Evolutionary conservation across 2,329 filamentous ascomycete genomes (phyloP), one percentile per base, ranked within the genome.

Genomic region (Alternaria infectoria): DNA sequence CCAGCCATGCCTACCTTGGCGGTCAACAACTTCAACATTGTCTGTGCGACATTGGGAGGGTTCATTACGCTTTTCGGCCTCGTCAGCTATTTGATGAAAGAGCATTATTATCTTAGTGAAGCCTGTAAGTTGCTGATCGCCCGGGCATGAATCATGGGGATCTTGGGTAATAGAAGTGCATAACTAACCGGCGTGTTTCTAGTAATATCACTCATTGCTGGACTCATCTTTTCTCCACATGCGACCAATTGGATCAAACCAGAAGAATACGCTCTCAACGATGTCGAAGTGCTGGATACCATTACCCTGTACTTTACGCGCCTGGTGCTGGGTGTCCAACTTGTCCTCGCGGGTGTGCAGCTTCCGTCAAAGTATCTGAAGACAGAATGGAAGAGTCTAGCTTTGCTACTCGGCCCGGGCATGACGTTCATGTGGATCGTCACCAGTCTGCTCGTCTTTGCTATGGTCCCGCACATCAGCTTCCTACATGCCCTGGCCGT

Each of bases 11-110:
- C 88, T 64, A 88, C 84, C 46, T 83, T 93, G 46, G 85, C 86
- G 6, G 73, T 91, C 32, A 89, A 86, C 67, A 91, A 93, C 78
- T 97, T 97, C 85, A 96, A 97, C 80, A 91, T 96, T 68, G 87
- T 93, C 58, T 89, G 92, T 76, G 90, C 91, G 57, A 87, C 92
- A 8, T 81, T 97, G 12, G 94, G 94, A 13, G 94, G 92, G 2
- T 97, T 96, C 82, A 89, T 97, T 65, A 93, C 92, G 0, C 70
- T 96, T n/a, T 97, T 97, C 74, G 93, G 93, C 4, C 83, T 97
- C 46, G 93, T 97, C 0, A 97, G 93, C 1, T 97, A 93, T 76
- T 86, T 97, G 17, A 86, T 92, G 75, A 97, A 97, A 77, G 94
- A 97, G 81, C 91, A 89, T 61, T 95, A 92, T 76, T 97, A 97